phyloP scores from a whole-genome alignment of 2,329 filamentous ascomycete genomes.

The Cytospora schulzeri region DNA sequence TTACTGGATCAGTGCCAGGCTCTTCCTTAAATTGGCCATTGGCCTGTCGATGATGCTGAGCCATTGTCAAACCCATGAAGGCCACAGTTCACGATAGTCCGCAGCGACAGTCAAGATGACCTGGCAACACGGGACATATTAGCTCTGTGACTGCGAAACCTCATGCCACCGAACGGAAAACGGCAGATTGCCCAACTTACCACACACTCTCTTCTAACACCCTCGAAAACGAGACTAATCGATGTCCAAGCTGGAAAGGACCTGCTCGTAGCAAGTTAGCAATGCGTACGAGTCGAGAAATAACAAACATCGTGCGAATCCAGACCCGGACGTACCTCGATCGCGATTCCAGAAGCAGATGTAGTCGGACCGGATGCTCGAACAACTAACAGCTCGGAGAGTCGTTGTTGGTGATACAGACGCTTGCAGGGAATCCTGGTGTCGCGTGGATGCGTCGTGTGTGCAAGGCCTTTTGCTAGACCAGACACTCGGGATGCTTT shows the following conservation, averaged over 20 bases:
- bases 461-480: conserved; percentile 20
- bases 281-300: no score
- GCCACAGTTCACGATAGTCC: not conserved
- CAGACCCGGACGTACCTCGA: not conserved
- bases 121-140: conserved; percentile 15
- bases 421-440: conserved; percentile 28
- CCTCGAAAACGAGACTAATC: not conserved
- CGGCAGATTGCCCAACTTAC: not conserved
- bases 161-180: not conserved
- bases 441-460: conserved; percentile 8
- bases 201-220: not conserved
- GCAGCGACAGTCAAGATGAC: conserved; percentile 27
- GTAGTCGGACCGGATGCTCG: not conserved
- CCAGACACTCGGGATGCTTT: conserved; percentile 26
- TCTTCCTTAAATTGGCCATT: conserved; percentile 48
- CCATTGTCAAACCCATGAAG: conserved; percentile 48
- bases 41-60: conserved; percentile 46
- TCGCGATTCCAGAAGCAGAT: not conserved
- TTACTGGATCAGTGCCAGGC: conserved; percentile 44
- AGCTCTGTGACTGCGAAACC: conserved; percentile 12
- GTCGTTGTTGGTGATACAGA: conserved; percentile 15
- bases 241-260: not conserved
- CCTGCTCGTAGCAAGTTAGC: conserved; percentile 5
- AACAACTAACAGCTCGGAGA: not conserved
- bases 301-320: not conserved